Evolutionary conservation across 1,139 yeast species (phyloP).

Genomic region (Suhomyces coccinellae): DNA sequence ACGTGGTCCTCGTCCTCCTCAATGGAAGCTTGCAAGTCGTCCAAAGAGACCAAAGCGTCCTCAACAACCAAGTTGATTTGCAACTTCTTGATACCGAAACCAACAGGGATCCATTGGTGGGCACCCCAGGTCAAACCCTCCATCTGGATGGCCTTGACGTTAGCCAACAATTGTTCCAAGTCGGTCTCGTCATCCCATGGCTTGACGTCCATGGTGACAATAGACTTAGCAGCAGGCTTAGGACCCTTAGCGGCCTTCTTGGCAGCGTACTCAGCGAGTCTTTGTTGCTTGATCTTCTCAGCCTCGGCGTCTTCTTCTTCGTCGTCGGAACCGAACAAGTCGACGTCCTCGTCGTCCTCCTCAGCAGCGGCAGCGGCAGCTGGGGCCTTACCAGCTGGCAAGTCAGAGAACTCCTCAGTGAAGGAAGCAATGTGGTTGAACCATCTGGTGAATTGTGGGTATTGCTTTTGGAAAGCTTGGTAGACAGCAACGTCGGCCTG

Average conservation of each 20-base stretch:
- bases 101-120: constrained; percentile 92
- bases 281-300: constrained; percentile 93
- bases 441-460: constrained; percentile 97
- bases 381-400: constrained; percentile 76
- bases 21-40: constrained; percentile 78
- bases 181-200: constrained; percentile 99
- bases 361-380: constrained; percentile 56
- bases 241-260: constrained; percentile 97
- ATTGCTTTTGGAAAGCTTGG: constrained; percentile 93
- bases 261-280: constrained; percentile 96
- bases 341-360: constrained; percentile 88
- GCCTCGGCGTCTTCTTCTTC: constrained; percentile 96
- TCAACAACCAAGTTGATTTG: constrained; percentile 98
- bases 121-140: constrained; percentile 99
- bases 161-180: constrained; percentile 81
- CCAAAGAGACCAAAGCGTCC: constrained; percentile 93
- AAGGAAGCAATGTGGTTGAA: constrained; percentile 95
- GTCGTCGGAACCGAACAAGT: constrained; percentile 94
- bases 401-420: constrained; percentile 75
- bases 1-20: constrained; percentile 99
- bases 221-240: constrained; percentile 97
- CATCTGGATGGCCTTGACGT: constrained; percentile 78
- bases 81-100: constrained; percentile 99
- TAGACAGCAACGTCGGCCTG: constrained; percentile 94
- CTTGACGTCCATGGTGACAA: constrained; percentile 95